phyloP scores from a whole-genome alignment of 1,139 yeast species.

The Saccharomyces hybrid region DNA sequence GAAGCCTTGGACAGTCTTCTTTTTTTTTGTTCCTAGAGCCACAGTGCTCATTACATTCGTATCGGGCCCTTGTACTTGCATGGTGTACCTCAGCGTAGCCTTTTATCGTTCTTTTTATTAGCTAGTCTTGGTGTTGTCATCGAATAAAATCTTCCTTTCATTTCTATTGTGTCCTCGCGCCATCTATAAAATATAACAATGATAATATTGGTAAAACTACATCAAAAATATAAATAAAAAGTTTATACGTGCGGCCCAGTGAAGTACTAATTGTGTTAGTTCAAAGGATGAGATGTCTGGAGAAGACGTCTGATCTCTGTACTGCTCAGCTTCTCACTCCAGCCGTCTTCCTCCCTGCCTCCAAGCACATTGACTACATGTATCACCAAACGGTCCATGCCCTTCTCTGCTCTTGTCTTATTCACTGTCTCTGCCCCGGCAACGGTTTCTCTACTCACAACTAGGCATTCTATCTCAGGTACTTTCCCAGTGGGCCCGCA shows the following conservation, averaged over 20 bases:
- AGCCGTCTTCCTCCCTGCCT: conserved; percentile 46
- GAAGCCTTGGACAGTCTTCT: not conserved
- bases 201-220: not conserved
- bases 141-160: not conserved
- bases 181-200: not conserved
- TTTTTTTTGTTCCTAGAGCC: not conserved
- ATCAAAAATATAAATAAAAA: not conserved
- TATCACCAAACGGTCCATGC: conserved; percentile 47
- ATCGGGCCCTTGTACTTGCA: not conserved
- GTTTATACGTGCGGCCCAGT: too few relatives aligned
- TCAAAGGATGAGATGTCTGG: not conserved
- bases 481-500: conserved; percentile 93
- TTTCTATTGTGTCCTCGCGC: not conserved
- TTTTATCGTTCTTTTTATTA: not conserved
- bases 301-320: conserved; percentile 39
- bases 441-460: conserved; percentile 72
- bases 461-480: conserved; percentile 65
- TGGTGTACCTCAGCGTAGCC: not conserved
- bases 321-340: conserved; percentile 76
- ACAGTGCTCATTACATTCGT: not conserved
- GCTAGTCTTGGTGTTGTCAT: not conserved
- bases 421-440: conserved; percentile 73
- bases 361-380: conserved; percentile 68
- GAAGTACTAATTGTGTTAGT: not conserved
- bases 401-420: conserved; percentile 48